phyloP scores from a whole-genome alignment of 495 filamentous ascomycete species.

The Clavariopsis aquatica region DNA sequence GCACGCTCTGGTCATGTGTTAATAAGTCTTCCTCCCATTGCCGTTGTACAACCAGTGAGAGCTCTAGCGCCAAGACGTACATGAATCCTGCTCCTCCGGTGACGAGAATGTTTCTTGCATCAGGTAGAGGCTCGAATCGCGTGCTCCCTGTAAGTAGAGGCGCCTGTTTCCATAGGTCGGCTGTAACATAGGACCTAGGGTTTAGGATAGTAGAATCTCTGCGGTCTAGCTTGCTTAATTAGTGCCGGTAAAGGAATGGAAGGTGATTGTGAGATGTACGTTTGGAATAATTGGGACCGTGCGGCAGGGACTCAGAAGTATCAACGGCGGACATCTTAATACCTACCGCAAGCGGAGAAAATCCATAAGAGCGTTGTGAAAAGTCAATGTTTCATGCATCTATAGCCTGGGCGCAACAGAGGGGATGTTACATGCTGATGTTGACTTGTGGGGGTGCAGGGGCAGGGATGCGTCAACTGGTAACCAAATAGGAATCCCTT shows the following conservation, averaged over 20 bases:
- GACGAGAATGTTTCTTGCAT: constrained; percentile 71
- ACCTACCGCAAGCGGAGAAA: not conserved
- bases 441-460: not conserved
- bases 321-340: constrained; percentile 25
- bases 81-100: constrained; percentile 75
- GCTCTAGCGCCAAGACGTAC: constrained; percentile 46
- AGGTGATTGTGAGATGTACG: constrained; percentile 6
- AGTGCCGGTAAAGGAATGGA: not conserved
- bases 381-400: not conserved
- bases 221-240: constrained; percentile 15
- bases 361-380: constrained; percentile 6
- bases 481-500: not conserved
- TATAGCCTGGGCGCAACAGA: not conserved
- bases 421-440: constrained; percentile 4
- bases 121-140: constrained; percentile 60
- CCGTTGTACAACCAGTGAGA: not conserved
- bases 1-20: constrained; percentile 53
- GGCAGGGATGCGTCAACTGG: not conserved
- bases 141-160: constrained; percentile 65
- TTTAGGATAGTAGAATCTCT: constrained; percentile 38
- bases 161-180: constrained; percentile 62
- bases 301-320: constrained; percentile 17
- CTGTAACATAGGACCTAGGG: constrained; percentile 32
- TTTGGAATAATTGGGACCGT: constrained; percentile 18
- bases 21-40: not conserved